Evolutionary conservation across 306 rosid genomes (phyloP).

Genomic region (Fragaria nilgerrensis): DNA sequence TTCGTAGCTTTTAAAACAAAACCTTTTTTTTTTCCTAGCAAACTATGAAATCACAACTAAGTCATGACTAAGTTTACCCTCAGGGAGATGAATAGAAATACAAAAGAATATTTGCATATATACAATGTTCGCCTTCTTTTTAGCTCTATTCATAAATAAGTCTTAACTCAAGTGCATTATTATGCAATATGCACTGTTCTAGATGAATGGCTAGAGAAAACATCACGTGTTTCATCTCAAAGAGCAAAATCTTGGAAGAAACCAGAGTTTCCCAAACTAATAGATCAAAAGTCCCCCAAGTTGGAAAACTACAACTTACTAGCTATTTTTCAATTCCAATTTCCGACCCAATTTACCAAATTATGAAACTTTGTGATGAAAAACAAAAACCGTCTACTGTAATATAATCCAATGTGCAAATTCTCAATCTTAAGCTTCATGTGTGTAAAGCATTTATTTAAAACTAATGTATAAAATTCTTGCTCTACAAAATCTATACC

Average conservation of each 20-base stretch:
- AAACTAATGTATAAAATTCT: not conserved
- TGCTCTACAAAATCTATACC: not conserved
- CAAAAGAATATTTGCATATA: not conserved
- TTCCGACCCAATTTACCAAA: too few relatives aligned
- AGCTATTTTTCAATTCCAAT: not conserved
- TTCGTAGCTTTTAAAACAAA: not conserved
- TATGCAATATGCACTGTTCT: not conserved
- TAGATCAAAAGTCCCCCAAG: not conserved
- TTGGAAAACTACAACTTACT: not conserved
- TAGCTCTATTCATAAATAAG: not conserved
- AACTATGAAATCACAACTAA: not conserved
- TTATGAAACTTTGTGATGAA: too few relatives aligned
- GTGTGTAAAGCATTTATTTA: not conserved
- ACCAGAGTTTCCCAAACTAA: not conserved
- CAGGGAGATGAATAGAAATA: not conserved
- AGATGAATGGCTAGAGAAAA: not conserved
- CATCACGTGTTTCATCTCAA: not conserved
- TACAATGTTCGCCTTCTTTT: not conserved
- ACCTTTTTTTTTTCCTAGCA: not conserved
- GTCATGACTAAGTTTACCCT: not conserved
- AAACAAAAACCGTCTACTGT: not conserved
- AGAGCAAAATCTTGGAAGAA: not conserved
- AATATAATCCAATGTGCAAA: not conserved
- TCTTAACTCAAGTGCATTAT: too few relatives aligned
- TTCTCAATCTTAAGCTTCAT: not conserved